Evolutionary conservation across 192 early-diverging fungal genomes (phyloP).

Genomic region (Coemansia reversa): DNA sequence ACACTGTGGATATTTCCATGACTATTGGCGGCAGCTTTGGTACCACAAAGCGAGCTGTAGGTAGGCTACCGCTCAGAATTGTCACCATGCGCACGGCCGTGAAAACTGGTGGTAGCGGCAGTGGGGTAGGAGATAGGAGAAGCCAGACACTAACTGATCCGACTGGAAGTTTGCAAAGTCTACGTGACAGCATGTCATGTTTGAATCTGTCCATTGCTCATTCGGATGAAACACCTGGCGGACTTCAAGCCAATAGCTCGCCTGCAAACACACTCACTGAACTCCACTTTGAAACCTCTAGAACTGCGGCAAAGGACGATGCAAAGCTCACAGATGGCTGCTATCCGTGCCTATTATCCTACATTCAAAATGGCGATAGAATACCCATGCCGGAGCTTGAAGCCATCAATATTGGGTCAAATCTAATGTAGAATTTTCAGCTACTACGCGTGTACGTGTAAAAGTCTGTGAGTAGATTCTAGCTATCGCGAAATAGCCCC

Average conservation of each 20-base stretch:
- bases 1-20: slow-evolving; percentile 46
- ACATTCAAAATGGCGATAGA: slow-evolving; percentile 47
- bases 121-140: background rate
- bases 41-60: slow-evolving; percentile 24
- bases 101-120: slow-evolving; percentile 10
- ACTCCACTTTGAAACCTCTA: slow-evolving; percentile 32
- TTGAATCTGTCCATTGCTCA: slow-evolving; percentile 45
- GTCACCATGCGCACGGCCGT: slow-evolving; percentile 36
- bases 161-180: slow-evolving; percentile 22
- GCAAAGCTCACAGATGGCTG: slow-evolving; percentile 9
- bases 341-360: slow-evolving; percentile 48
- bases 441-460: background rate
- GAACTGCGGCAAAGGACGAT: background rate
- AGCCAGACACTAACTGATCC: slow-evolving; percentile 19
- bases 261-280: slow-evolving; percentile 49
- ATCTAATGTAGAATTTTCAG: slow-evolving; percentile 11
- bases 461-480: background rate
- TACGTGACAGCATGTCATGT: slow-evolving; percentile 44
- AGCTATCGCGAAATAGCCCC: background rate
- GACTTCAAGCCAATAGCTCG: slow-evolving; percentile 26
- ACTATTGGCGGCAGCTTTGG: slow-evolving; percentile 52
- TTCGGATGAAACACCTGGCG: slow-evolving; percentile 22
- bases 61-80: slow-evolving; percentile 46
- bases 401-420: slow-evolving; percentile 43
- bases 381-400: slow-evolving; percentile 49